A percentile compares a stretch with the other conserved stretches of the same genome.
phyloP scores from a whole-genome alignment of 768 basidiomycete genomes.

The Kwoniella botswanensis region DNA sequence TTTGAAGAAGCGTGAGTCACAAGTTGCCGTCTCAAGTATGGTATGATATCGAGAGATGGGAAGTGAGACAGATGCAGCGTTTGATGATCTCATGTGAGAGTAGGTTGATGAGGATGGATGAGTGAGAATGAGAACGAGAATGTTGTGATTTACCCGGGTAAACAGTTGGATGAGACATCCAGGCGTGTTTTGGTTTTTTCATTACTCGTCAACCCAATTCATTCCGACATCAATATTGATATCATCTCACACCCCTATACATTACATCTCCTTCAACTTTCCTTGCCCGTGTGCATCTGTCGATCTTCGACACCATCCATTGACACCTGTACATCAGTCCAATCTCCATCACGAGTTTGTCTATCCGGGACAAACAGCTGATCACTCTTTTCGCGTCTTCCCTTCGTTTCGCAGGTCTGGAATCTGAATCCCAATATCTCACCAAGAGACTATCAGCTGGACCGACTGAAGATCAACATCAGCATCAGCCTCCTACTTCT shows the following conservation, averaged over 20 bases:
- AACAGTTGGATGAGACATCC: neutral
- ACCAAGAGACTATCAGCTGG: slow-evolving; percentile 38
- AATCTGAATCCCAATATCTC: slow-evolving; percentile 39
- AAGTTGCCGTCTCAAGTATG: neutral
- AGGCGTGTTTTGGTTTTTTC: neutral
- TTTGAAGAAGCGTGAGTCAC: slow-evolving; percentile 39
- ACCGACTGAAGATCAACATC: slow-evolving; percentile 12
- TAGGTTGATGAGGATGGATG: neutral
- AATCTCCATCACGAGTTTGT: too few relatives aligned
- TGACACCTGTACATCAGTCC: too few relatives aligned
- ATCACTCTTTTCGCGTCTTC: neutral
- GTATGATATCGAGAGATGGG: neutral
- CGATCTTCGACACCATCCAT: too few relatives aligned
- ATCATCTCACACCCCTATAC: neutral
- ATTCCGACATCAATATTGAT: neutral
- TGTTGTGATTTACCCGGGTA: neutral
- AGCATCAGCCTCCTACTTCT: neutral
- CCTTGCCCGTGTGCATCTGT: neutral
- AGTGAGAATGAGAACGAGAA: neutral
- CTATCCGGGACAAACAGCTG: neutral
- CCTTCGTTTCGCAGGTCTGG: slow-evolving; percentile 24
- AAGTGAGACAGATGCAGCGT: neutral
- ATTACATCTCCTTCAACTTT: neutral
- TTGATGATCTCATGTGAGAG: too few relatives aligned
- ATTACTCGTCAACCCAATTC: neutral